A percentile compares a stretch with the other conserved stretches of the same genome.
phyloP scores from a whole-genome alignment of 441 rosid genomes.

The Dalechampia spathulata region DNA sequence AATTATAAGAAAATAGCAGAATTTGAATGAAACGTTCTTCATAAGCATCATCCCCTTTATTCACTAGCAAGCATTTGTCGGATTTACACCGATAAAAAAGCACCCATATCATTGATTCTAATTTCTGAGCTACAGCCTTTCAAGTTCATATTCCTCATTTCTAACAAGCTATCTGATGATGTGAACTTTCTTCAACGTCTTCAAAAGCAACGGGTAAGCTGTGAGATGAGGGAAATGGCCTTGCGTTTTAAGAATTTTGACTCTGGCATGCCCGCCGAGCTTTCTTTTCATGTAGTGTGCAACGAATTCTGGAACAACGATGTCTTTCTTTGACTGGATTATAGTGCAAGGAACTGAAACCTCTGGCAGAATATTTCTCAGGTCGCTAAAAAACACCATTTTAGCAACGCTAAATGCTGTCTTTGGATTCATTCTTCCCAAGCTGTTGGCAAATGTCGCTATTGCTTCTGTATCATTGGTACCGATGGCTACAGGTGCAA shows the following conservation, averaged over 20 bases:
- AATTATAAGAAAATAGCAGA: too few species aligned
- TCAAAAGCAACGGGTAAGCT: conserved; percentile 19
- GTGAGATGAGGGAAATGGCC: conserved; percentile 38
- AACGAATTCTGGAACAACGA: conserved; percentile 17
- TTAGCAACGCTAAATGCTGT: conserved; percentile 17
- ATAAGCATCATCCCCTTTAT: background rate
- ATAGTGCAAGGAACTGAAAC: conserved; percentile 28
- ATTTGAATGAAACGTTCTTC: too few species aligned
- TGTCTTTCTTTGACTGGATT: conserved; percentile 23
- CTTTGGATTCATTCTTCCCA: conserved; percentile 18
- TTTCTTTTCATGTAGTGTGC: conserved; percentile 22
- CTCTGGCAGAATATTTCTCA: conserved; percentile 17
- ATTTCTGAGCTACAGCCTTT: background rate
- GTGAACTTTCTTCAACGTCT: conserved; percentile 13
- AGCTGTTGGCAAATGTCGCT: conserved; percentile 14
- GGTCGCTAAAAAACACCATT: conserved; percentile 23
- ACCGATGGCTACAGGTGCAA: conserved; percentile 18
- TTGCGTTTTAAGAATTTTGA: conserved; percentile 19
- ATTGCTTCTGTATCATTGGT: conserved; percentile 16
- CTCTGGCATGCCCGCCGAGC: conserved; percentile 18
- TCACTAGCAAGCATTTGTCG: background rate
- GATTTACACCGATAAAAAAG: background rate
- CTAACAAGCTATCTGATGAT: background rate
- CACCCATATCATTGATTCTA: background rate
- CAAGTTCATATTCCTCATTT: background rate